A percentile compares a stretch with the other conserved stretches of the same genome.
Evolutionary conservation across 768 basidiomycete species (phyloP).

Genomic region (Leucocoprinus leucothites): DNA sequence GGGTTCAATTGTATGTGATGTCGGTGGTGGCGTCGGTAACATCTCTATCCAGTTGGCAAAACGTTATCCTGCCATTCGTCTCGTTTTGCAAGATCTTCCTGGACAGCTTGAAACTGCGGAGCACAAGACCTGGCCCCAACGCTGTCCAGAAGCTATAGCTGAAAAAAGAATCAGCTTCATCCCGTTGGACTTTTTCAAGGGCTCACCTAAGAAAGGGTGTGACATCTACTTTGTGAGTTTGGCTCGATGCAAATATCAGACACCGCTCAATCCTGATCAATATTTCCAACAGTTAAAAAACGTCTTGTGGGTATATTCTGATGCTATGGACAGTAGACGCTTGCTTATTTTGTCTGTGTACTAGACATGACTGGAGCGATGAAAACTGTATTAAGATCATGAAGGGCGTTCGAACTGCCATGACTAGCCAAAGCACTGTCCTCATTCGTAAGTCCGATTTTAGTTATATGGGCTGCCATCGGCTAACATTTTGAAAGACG

Average conservation of each 20-base stretch:
- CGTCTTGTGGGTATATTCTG: slow-evolving; percentile 26
- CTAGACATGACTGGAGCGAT: slow-evolving; percentile 42
- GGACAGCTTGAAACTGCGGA: slow-evolving; percentile 27
- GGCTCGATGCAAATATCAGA: not conserved
- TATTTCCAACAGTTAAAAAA: slow-evolving; percentile 28
- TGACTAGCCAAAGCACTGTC: slow-evolving; percentile 30
- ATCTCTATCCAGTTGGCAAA: slow-evolving; percentile 32
- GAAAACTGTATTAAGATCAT: slow-evolving; percentile 33
- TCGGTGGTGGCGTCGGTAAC: slow-evolving; percentile 37
- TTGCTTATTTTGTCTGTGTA: not conserved
- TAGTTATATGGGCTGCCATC: not conserved
- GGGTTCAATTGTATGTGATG: slow-evolving; percentile 33
- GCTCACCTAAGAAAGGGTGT: slow-evolving; percentile 30
- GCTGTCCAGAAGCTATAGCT: slow-evolving; percentile 32
- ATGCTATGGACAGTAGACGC: not conserved
- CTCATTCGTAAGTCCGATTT: slow-evolving; percentile 31
- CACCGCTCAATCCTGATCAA: not conserved
- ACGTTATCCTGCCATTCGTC: slow-evolving; percentile 28
- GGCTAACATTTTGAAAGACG: slow-evolving; percentile 23
- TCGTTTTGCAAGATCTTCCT: slow-evolving; percentile 35
- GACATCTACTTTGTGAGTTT: slow-evolving; percentile 42
- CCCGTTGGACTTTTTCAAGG: slow-evolving; percentile 37
- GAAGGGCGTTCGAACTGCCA: slow-evolving; percentile 29
- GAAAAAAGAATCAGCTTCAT: slow-evolving; percentile 34
- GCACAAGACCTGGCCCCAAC: slow-evolving; percentile 31